Evolutionary conservation across 495 filamentous ascomycete species (phyloP).

Genomic region (Bryoglossum gracile): DNA sequence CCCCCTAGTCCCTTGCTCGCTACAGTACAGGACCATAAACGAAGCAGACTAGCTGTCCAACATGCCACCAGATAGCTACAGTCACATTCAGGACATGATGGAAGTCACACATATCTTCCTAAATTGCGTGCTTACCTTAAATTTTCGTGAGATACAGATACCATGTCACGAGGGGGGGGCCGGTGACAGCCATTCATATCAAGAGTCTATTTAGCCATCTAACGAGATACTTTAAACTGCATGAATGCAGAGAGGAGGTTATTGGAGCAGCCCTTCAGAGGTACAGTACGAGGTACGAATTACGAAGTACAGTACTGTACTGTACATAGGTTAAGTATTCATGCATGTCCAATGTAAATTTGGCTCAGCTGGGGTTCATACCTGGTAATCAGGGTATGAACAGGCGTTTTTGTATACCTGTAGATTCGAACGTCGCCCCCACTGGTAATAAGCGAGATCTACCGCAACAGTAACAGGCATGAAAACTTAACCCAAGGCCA

Average conservation of each 20-base stretch:
- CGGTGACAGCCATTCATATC: not conserved
- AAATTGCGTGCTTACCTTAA: not conserved
- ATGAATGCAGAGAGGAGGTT: not conserved
- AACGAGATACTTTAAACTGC: conserved; percentile 5
- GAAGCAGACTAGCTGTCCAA: not conserved
- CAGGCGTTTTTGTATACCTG: not conserved
- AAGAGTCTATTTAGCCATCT: conserved; percentile 8
- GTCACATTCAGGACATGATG: too few species aligned
- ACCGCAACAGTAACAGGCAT: too few species aligned
- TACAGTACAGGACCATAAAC: too few species aligned
- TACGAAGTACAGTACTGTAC: not conserved
- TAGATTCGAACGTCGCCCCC: not conserved
- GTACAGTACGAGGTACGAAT: not conserved
- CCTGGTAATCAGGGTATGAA: not conserved
- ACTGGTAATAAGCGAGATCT: too few species aligned
- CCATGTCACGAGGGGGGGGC: not conserved
- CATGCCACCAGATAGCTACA: not conserved
- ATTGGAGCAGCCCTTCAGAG: conserved; percentile 1
- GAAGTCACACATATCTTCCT: not conserved
- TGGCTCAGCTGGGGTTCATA: not conserved
- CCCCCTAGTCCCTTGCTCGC: too few species aligned
- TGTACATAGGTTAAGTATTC: not conserved
- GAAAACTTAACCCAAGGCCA: too few species aligned
- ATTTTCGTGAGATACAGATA: not conserved
- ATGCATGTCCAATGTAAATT: conserved; percentile 1